Percentiles rank a stretch among this genome's conserved stretches.
phyloP scores from a whole-genome alignment of 345 rosid species.

The Nephelium lappaceum region DNA sequence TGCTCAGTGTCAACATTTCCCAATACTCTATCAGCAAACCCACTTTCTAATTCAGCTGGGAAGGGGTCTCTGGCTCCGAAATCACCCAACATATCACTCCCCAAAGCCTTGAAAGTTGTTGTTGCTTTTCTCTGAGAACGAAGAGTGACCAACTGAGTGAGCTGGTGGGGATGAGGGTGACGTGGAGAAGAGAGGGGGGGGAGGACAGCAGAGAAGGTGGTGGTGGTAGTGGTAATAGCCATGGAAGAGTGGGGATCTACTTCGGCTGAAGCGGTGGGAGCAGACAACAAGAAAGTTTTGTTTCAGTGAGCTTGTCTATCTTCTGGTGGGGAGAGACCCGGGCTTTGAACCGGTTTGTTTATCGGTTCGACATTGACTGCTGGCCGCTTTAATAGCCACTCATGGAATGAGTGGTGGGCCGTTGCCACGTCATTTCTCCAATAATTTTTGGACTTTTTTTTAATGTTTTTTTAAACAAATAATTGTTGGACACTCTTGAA shows the following conservation, averaged over 20 bases:
- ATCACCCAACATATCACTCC: conserved; percentile 49
- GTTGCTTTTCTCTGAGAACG: conserved; percentile 18
- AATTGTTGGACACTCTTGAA: too few relatives aligned
- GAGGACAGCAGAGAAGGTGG: conserved; percentile 32
- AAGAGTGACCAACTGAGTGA: conserved; percentile 8
- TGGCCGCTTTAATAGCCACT: conserved; percentile 8
- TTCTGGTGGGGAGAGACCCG: conserved; percentile 4
- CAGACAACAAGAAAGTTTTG: conserved; percentile 2
- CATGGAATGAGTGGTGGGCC: not conserved
- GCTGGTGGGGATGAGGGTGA: conserved; percentile 3
- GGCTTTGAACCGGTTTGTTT: conserved; percentile 9
- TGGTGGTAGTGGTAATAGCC: conserved; percentile 32
- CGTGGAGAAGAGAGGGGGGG: conserved; percentile 27
- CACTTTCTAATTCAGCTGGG: conserved; percentile 78
- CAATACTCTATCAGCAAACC: conserved; percentile 79
- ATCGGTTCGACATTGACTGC: not conserved
- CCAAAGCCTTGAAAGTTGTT: conserved; percentile 26
- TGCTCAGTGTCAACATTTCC: conserved; percentile 72
- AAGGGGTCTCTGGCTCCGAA: conserved; percentile 80
- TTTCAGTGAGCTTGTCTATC: conserved; percentile 30
- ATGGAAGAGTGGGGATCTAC: conserved; percentile 17
- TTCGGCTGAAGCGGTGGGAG: not conserved
- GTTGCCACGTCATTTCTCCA: not conserved
- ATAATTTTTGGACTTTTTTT: not conserved
- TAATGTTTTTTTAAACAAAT: too few relatives aligned